Percentiles rank a stretch among this genome's conserved stretches.
Evolutionary conservation across 352 stramenopile species (phyloP).

Genomic region (Phytophthora tubulina): DNA sequence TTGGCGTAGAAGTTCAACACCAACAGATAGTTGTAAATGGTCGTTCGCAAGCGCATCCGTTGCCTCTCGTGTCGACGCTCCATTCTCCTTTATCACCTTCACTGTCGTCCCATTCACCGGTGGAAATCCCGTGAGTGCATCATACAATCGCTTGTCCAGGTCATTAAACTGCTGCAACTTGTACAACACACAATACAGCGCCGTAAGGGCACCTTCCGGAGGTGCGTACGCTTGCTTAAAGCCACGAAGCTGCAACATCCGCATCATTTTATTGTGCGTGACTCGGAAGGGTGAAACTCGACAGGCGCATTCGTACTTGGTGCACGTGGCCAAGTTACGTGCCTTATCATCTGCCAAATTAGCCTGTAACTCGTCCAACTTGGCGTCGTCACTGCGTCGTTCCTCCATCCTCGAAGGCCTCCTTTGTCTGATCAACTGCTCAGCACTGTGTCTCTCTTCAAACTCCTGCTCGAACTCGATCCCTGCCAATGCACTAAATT

Average conservation of each 20-base stretch:
- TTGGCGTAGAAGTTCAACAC: constrained; percentile 66
- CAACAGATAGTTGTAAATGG: constrained; percentile 44
- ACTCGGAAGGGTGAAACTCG: constrained; percentile 70
- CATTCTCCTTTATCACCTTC: constrained; percentile 10
- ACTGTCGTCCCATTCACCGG: not conserved
- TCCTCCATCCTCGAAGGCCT: constrained; percentile 20
- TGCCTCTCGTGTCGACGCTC: constrained; percentile 16
- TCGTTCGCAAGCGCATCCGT: constrained; percentile 35
- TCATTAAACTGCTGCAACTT: constrained; percentile 80
- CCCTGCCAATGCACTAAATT: constrained; percentile 32
- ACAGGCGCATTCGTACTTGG: constrained; percentile 75
- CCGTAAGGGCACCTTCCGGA: constrained; percentile 46
- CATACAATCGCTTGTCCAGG: constrained; percentile 72
- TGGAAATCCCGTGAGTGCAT: constrained; percentile 57
- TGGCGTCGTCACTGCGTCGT: constrained; percentile 28
- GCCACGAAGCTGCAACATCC: constrained; percentile 65
- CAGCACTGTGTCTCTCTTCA: constrained; percentile 16
- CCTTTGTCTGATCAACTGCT: constrained; percentile 23
- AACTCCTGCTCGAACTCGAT: constrained; percentile 28
- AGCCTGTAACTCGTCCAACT: constrained; percentile 66
- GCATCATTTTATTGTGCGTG: constrained; percentile 66
- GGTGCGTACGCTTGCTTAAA: constrained; percentile 61
- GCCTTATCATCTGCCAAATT: constrained; percentile 78
- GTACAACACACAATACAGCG: constrained; percentile 72
- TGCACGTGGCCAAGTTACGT: constrained; percentile 76